Base-by-base conservation (phyloP, 495 filamentous ascomycete species). In the Penicillium antarcticum region DNA sequence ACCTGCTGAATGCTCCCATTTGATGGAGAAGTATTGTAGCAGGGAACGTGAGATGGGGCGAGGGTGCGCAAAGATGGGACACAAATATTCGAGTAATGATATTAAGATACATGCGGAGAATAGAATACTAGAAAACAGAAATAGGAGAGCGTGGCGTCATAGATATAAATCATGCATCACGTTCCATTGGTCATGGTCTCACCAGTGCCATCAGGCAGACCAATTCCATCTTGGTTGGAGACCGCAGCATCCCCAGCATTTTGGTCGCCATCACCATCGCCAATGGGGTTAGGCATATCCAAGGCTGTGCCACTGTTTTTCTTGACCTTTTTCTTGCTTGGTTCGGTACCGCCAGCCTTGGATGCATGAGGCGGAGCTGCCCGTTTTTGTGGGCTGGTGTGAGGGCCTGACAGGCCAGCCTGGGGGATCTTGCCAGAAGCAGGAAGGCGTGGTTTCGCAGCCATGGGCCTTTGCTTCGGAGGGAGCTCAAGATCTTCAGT, bases 401-500 rank as follows among this genome's bases (percentile, higher is more conserved):
- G 66, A 19, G 56, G 53, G 8, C 61, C 68, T 17, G 66, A 52
- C 19, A 67, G 56, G 24, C 57, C 67, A 18, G 69, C 45, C 31
- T 64, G 58, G 7, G 66, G 68, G 46, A 99, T 99, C 76, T 97
- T 97, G 51, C 94, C 94, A 17, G 88, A 96, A 35, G 92, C 90
- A 48, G 91, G 91, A 16, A 99, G 81, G 54, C 94, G 79, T n/a
- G 94, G 91, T 31, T 72, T 70, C 24, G 62, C 52, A 18, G 70
- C 68, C 59, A 89, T 89, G n/a, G 91, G 89, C 37, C 92, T 78
- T 69, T 97, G 92, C 67, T 97, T 97, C 26, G 80, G 77, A 23
- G 95, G 95, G 19, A 99, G 72, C 55, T 97, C 92, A 58, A 97
- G 91, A 67, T 99, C 94, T 76, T 99, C 94, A 37, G 95, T 74